A percentile compares a stretch with the other conserved stretches of the same genome.
These are phyloP conservation scores for Fusarium longipes DNA, from an alignment of 2,329 filamentous ascomycete genomes.

Conservation along the genomic window DNA sequence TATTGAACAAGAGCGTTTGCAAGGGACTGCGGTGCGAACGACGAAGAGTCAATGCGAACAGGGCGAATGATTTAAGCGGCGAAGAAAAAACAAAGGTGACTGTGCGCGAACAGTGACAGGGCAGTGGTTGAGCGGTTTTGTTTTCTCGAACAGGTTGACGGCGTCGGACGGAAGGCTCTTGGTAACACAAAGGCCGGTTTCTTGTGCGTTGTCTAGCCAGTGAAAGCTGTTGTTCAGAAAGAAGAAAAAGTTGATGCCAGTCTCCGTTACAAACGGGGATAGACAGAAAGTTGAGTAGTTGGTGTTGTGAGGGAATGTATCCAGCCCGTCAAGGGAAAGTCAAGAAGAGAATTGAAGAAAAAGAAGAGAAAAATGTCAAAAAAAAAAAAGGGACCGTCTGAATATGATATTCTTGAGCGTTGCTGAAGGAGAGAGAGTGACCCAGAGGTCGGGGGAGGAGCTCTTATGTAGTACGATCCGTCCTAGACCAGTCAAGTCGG, in stretches of 20 bases:
- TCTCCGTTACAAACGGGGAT: constrained; percentile 32
- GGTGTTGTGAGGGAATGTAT: constrained; percentile 38
- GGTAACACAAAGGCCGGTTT: constrained; percentile 30
- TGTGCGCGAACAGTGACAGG: constrained; percentile 27
- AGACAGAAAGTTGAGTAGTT: constrained; percentile 7
- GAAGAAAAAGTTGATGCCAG: constrained; percentile 19
- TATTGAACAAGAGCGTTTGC: constrained; percentile 22
- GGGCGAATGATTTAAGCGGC: constrained; percentile 18
- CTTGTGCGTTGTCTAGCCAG: constrained; percentile 28
- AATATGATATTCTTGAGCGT: constrained; percentile 43
- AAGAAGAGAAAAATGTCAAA: constrained; percentile 18
- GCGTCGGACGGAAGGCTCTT: constrained; percentile 26
- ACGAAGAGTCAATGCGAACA: constrained; percentile 18
- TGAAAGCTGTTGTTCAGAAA: constrained; percentile 22
- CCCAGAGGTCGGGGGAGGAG: constrained; percentile 26
- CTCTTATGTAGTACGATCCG: constrained; percentile 37
- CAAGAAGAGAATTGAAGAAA: constrained; percentile 23
- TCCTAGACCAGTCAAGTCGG: constrained; percentile 4
- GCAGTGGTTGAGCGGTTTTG: constrained; percentile 28
- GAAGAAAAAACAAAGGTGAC: constrained; percentile 14
- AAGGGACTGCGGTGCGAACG: constrained; percentile 36
- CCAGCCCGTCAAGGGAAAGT: constrained; percentile 40
- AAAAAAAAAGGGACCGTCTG: constrained; percentile 26
- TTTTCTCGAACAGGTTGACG: constrained; percentile 38
- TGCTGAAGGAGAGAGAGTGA: constrained; percentile 33